Base-by-base conservation (phyloP, 2,329 filamentous ascomycete genomes). In the Hawksworthiomyces lignivorus region DNA sequence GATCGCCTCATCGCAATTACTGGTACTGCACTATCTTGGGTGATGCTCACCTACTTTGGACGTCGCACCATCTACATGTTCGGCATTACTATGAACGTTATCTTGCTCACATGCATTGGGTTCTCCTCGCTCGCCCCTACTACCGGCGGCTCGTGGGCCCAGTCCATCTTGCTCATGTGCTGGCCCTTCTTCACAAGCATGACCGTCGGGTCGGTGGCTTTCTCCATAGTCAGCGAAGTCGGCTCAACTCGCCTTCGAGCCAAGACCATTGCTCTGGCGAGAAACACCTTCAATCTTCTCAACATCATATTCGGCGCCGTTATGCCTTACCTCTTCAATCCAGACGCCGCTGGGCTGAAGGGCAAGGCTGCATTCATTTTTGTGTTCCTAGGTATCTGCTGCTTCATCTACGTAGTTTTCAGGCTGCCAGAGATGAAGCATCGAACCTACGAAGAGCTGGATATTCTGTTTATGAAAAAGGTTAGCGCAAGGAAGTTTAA, bases 311-410 rank as follows among this genome's bases (percentile, higher is more conserved):
- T 39, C 31, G 26, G 26, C 36, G 36, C 31, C 36, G 36, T 39
- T 19, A 39, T 39, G 36, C 36, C 36, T 11, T 39, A 39, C 27
- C 36, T 39, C 27, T 30, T 39, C 36, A 39, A 39, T 20, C 36
- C 36, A 14, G 36, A 39, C 19, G 36, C 36, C 14, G 36, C 36
- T 9, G 36, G 28, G 10, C 27, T 39, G 14, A 11, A 39, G 19
- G 36, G 27, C 27, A 30, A 39, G n/a, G 36, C 36, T 4, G 36
- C 27, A 11, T 39, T 39, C 4, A 24, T 39, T n/a, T 39, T 39
- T 17, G 36, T 39, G 1, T 30, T 39, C 10, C 8, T 39, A 2
- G 36, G 36, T n/a, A 8, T 19, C 5, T 8, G n/a, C n/a, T 17
- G 5, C 20, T 22, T 39, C 3, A n/a, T 21, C 14, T 39, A 31